Evolutionary conservation across 257 asterid species (phyloP), one percentile per base, ranked within the genome.

Genomic region (Gynochthodes officinalis): DNA sequence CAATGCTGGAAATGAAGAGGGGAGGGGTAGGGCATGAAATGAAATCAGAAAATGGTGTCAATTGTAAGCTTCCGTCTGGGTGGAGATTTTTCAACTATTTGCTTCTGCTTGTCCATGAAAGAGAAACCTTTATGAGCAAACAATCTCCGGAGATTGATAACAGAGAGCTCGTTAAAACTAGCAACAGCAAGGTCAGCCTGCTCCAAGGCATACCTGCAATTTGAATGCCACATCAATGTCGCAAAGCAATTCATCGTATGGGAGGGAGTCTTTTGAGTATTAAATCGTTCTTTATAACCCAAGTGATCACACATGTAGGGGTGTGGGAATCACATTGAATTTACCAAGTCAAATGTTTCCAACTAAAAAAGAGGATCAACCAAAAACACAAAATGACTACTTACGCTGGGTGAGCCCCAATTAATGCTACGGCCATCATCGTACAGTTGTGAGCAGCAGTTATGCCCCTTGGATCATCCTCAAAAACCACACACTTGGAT

Each of bases 391-490:
- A 11, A 12, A 48, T 37, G 16, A 33, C 37, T 28, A 78, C 99
- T 12, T 90, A 95, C 97, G 96, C 97, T 50, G 99, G 99, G 81
- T 90, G 97, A 82, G 97, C 89, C 39, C 99, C 98, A 62, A 95
- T 95, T 53, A 92, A 67, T 77, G 98, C 98, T 67, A 95, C 74
- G 48, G 97, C 98, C 98, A 92, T 92, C 99, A 95, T 95, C 2
- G 98, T 95, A 79, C 98, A 95, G 79, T 95, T 92, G 85, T 95
- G 99, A 58, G 99, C 98, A 21, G 99, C 99, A 6, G 98, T 85
- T 78, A 95, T 86, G 70, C 92, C 96, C 81, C 95, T 85, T 0
- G 98, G 97, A 71, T 95, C 98, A 50, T 95, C 99, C 84, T 89
- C 98, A 58, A 95, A 95, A 68, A 89, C 97, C 66, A 95, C 89